Evolutionary conservation across 176 grass and related monocot genomes (phyloP).

Genomic region (Carex pumila): DNA sequence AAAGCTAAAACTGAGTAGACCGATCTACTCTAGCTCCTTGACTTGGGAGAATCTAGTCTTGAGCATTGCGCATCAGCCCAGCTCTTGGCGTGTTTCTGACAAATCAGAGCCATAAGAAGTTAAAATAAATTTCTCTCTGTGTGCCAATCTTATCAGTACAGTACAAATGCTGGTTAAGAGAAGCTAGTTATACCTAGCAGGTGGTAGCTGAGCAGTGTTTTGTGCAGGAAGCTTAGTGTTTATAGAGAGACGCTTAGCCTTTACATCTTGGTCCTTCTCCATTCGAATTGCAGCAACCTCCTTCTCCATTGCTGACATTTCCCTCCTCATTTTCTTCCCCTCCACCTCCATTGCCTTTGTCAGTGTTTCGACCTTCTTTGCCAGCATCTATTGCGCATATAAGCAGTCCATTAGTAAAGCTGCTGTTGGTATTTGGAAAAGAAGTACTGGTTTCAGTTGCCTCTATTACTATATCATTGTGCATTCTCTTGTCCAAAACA

Average conservation of each 20-base stretch:
- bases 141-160: background rate
- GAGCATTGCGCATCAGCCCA: conserved; percentile 15
- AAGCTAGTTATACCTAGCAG: conserved; percentile 40
- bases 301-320: conserved; percentile 83
- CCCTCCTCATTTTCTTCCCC: conserved; percentile 84
- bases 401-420: conserved; percentile 12
- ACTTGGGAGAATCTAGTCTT: conserved; percentile 10
- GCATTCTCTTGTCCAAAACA: background rate
- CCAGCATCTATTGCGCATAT: conserved; percentile 55
- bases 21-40: background rate
- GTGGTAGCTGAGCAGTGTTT: conserved; percentile 52
- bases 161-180: background rate
- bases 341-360: conserved; percentile 95
- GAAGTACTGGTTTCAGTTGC: background rate
- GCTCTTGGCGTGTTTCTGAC: conserved; percentile 22
- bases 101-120: background rate
- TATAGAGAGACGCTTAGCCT: conserved; percentile 45
- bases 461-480: background rate
- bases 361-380: conserved; percentile 91
- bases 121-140: background rate
- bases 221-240: conserved; percentile 33
- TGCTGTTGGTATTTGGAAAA: background rate
- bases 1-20: conserved; percentile 7
- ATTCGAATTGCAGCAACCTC: conserved; percentile 57
- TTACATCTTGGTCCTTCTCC: conserved; percentile 81